These are phyloP conservation scores for Ophiosphaerella korrae DNA, from an alignment of 2,329 filamentous ascomycete species.

Conservation along the genomic window DNA sequence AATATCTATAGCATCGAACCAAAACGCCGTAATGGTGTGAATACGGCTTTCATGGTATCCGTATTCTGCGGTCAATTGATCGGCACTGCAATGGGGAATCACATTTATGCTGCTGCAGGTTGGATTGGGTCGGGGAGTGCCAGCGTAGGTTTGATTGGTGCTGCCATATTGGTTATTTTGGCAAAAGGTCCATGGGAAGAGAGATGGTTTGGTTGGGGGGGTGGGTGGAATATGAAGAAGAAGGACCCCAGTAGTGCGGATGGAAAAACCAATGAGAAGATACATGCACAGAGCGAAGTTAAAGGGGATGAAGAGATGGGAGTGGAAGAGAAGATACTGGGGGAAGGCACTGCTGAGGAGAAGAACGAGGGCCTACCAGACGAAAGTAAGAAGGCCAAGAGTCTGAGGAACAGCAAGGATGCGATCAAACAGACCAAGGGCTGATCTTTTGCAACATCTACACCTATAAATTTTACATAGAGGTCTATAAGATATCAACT, in stretches of 20 bases:
- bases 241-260: constrained; percentile 48
- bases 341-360: constrained; percentile 39
- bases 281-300: constrained; percentile 9
- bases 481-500: constrained; percentile 36
- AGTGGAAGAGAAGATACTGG: constrained; percentile 24
- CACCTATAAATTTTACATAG: neutral
- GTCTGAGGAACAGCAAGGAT: constrained; percentile 18
- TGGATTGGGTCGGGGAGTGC: constrained; percentile 63
- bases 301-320: constrained; percentile 26
- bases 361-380: constrained; percentile 25
- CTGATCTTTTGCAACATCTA: constrained; percentile 1
- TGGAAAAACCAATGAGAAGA: constrained; percentile 41
- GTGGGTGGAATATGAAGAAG: constrained; percentile 59
- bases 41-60: constrained; percentile 81
- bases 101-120: constrained; percentile 60
- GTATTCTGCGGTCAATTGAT: constrained; percentile 77
- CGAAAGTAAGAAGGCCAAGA: constrained; percentile 8
- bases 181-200: constrained; percentile 61
- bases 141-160: constrained; percentile 60
- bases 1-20: constrained; percentile 74
- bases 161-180: constrained; percentile 54
- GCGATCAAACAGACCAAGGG: constrained; percentile 14
- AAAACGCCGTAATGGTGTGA: constrained; percentile 73
- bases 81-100: constrained; percentile 62
- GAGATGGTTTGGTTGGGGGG: constrained; percentile 65